These are phyloP conservation scores for Hevea brasiliensis DNA, from an alignment of 345 rosid genomes.

Conservation along the genomic window DNA sequence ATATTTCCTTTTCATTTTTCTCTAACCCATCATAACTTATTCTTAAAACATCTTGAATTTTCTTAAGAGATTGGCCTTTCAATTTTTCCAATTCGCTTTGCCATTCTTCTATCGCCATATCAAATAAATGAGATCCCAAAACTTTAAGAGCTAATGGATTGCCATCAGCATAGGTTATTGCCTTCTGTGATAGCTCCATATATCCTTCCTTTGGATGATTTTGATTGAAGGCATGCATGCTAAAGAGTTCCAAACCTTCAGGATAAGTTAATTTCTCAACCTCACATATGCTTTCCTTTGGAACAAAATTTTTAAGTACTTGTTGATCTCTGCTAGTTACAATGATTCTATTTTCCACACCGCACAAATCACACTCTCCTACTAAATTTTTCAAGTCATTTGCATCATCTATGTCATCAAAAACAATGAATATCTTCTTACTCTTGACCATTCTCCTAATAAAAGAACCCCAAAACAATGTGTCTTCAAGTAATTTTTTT, in stretches of 20 bases:
- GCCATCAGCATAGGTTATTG: no score
- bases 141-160: no score
- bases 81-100: not conserved
- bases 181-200: no score
- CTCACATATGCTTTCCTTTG: not conserved
- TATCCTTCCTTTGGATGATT: no score
- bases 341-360: not conserved
- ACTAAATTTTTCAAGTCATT: not conserved
- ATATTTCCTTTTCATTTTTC: not conserved
- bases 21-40: not conserved
- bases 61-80: not conserved
- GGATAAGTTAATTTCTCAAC: slow-evolving; percentile 5
- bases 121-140: no score
- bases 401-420: not conserved
- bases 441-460: not conserved
- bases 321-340: slow-evolving; percentile 12
- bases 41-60: no score
- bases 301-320: not conserved
- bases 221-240: no score
- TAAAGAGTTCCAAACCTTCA: no score
- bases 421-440: not conserved
- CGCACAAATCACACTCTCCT: not conserved
- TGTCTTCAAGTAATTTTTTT: no score
- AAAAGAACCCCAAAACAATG: no score
- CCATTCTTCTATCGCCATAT: not conserved